Conservation (phyloP, 2,329 filamentous ascomycete species). For the Cladorrhinum sp. region DNA sequence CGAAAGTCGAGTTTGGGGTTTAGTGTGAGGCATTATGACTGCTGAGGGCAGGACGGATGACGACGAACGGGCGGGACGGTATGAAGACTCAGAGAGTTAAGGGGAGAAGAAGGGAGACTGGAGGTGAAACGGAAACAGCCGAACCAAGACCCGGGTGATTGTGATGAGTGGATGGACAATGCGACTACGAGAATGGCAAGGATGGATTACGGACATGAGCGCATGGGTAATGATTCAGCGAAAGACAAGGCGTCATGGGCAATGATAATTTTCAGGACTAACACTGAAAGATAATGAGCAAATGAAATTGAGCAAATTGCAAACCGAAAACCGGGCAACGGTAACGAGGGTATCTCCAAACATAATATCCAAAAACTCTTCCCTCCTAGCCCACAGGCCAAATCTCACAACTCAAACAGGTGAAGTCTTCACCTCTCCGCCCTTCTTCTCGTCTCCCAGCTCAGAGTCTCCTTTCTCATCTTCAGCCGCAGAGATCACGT, state of each 20-base stretch:
- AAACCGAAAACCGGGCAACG: neutral
- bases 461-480: constrained; percentile 19
- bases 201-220: neutral
- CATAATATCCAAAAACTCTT: neutral
- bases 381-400: too few relatives aligned
- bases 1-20: neutral
- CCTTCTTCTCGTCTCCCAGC: constrained; percentile 17
- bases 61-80: too few relatives aligned
- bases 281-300: too few relatives aligned
- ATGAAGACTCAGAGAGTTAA: too few relatives aligned
- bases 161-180: too few relatives aligned
- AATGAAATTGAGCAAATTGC: too few relatives aligned
- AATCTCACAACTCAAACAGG: constrained; percentile 4
- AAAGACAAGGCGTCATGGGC: neutral
- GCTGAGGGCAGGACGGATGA: too few relatives aligned
- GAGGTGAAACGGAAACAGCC: too few relatives aligned
- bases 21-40: neutral
- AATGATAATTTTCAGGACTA: neutral
- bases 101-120: too few relatives aligned
- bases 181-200: too few relatives aligned
- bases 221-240: neutral
- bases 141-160: too few relatives aligned
- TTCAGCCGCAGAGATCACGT: constrained; percentile 20
- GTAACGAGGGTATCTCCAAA: constrained; percentile 5
- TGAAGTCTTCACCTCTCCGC: constrained; percentile 12